A percentile compares a stretch with the other conserved stretches of the same genome.
Evolutionary conservation across 805 yeast genomes (phyloP).

Genomic region (Jamesozyma gamospora): DNA sequence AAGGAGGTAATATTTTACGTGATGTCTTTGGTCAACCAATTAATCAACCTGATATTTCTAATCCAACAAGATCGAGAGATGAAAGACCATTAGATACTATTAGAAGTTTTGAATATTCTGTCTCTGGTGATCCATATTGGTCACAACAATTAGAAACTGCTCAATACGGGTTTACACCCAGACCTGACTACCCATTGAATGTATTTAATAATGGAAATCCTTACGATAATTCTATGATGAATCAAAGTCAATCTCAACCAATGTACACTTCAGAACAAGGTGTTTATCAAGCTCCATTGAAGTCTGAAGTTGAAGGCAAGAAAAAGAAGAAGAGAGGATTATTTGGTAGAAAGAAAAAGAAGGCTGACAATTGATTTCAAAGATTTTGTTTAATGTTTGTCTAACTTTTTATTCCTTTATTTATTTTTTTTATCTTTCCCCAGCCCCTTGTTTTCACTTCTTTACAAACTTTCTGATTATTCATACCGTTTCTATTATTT

Average conservation of each 20-base stretch:
- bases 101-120: constrained; percentile 84
- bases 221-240: constrained; percentile 1
- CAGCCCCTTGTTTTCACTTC: no score
- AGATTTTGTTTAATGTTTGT: background rate
- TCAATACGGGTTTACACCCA: constrained; percentile 74
- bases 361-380: background rate
- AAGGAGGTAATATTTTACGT: constrained; percentile 37
- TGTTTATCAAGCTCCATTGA: constrained; percentile 51
- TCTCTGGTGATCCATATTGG: constrained; percentile 65
- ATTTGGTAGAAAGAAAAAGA: constrained; percentile 61
- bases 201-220: constrained; percentile 2
- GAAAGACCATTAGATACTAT: constrained; percentile 97
- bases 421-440: background rate
- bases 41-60: constrained; percentile 70
- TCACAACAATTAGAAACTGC: constrained; percentile 74
- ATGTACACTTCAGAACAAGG: constrained; percentile 38
- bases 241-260: constrained; percentile 16
- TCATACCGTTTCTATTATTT: no score
- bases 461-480: no score
- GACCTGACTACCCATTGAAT: constrained; percentile 48
- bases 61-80: constrained; percentile 87
- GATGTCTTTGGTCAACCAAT: constrained; percentile 87
- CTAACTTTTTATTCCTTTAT: background rate
- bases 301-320: constrained; percentile 26
- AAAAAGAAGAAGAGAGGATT: constrained; percentile 72